Base-by-base conservation (phyloP, 2,329 filamentous ascomycete genomes). In the Xylariales sp. region DNA sequence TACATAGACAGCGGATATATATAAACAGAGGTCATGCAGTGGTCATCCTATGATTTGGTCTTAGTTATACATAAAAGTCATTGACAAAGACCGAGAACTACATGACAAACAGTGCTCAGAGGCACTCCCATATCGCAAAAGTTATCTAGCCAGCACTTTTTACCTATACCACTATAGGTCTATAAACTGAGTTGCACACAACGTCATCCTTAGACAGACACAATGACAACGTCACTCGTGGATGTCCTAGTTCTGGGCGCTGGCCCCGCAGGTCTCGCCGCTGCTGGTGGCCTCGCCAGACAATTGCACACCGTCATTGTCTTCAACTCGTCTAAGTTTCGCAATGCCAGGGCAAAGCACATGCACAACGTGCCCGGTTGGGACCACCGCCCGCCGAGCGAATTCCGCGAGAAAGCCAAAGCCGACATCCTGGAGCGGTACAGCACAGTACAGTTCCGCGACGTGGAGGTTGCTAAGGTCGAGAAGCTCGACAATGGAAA, bases 301-400 rank as follows among this genome's bases (percentile, higher is more conserved):
- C 40, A 41, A 17, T 18, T 30, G 13, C 35, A 38, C 25, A 33
- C 21, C 5, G 33, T 20, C 10, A 20, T 38, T 4, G 23, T 41
- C 25, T 41, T 41, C 20, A 31, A 41, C 30, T 38, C 40, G 14
- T 28, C 14, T 4, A 11, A 17, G 10, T 41, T 29, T 31, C 40
- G 40, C 12, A 41, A 38, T 18, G 19, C 17, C 18, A 21, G 20
- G 18, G 40, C 40, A 2, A 20, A 21, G 4, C 29, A 35, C 17
- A 41, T 41, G 40, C 40, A 41, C 34, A 41, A 38, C 29, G 40
- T 41, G 12, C 12, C 31, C 7, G 32, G 28, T 6, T 41, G 35
- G 30, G 40, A 41, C 29, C 40, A 41, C 32, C 29, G 35, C 2
- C 14, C 24, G 3, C 40, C 40, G 3, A 3, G n/a, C 13, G 40